A percentile compares a stretch with the other conserved stretches of the same genome.
Evolutionary conservation across 2,329 filamentous ascomycete species (phyloP).

Genomic region (Calonectria honghensis): DNA sequence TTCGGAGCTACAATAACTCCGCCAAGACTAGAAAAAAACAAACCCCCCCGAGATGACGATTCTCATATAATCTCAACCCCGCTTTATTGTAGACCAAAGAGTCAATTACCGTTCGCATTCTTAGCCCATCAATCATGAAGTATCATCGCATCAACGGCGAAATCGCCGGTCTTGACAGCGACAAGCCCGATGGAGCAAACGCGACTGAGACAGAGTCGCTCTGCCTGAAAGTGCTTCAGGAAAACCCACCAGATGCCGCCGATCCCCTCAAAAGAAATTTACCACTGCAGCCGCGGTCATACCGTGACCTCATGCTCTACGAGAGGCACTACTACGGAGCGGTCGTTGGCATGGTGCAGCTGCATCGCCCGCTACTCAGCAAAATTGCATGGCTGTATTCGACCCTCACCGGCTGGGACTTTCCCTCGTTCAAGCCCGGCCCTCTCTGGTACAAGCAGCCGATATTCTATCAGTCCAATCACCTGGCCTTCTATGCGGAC

Average conservation of each 20-base stretch:
- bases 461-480: slow-evolving; percentile 21
- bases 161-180: neutral
- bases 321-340: slow-evolving; percentile 13
- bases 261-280: slow-evolving; percentile 18
- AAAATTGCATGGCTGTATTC: slow-evolving; percentile 2
- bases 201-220: neutral
- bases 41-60: neutral
- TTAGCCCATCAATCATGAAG: neutral
- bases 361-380: neutral
- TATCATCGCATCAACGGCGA: slow-evolving; percentile 9
- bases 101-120: neutral
- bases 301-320: slow-evolving; percentile 13
- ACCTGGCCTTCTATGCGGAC: slow-evolving; percentile 15
- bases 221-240: slow-evolving; percentile 7
- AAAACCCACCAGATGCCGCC: neutral
- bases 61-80: neutral
- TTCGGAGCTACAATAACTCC: neutral
- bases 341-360: neutral
- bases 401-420: slow-evolving; percentile 3
- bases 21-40: neutral
- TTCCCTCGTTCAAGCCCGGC: slow-evolving; percentile 2
- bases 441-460: slow-evolving; percentile 20
- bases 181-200: neutral
- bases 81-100: neutral
- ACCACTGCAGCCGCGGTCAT: slow-evolving; percentile 2